Evolutionary conservation across 352 stramenopile genomes (phyloP).

Genomic region (Phytophthora idaei): DNA sequence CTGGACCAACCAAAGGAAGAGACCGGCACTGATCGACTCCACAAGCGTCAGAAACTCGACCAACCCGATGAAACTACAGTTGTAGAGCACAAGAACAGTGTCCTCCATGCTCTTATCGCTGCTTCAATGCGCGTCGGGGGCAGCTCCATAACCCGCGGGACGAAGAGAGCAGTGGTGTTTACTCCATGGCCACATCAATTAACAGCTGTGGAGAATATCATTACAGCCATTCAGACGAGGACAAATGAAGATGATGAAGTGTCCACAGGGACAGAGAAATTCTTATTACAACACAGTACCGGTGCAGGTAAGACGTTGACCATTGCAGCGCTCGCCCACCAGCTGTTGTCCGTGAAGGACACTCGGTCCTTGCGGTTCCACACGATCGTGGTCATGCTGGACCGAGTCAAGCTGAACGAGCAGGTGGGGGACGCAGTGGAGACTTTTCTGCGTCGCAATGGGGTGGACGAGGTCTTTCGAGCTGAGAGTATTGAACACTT

Average conservation of each 20-base stretch:
- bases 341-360: conserved; percentile 69
- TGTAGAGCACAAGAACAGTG: conserved; percentile 15
- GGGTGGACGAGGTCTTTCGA: conserved; percentile 71
- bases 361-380: conserved; percentile 53
- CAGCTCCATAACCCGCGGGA: conserved; percentile 33
- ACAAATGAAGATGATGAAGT: conserved; percentile 16
- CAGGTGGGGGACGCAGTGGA: conserved; percentile 79
- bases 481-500: conserved; percentile 80
- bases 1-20: neutral
- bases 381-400: conserved; percentile 77
- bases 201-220: conserved; percentile 56
- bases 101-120: conserved; percentile 36
- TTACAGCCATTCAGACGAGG: conserved; percentile 46
- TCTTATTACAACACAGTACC: conserved; percentile 84
- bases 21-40: neutral
- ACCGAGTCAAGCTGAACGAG: conserved; percentile 86
- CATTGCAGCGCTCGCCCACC: conserved; percentile 71
- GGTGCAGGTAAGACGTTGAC: conserved; percentile 84
- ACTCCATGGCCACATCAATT: conserved; percentile 73
- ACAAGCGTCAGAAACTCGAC: conserved; percentile 28
- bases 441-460: conserved; percentile 73
- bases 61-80: conserved; percentile 10
- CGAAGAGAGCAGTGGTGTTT: conserved; percentile 40
- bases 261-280: conserved; percentile 38
- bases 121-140: conserved; percentile 67